phyloP scores from a whole-genome alignment of 768 basidiomycete genomes.

The Tulasnella sp. region DNA sequence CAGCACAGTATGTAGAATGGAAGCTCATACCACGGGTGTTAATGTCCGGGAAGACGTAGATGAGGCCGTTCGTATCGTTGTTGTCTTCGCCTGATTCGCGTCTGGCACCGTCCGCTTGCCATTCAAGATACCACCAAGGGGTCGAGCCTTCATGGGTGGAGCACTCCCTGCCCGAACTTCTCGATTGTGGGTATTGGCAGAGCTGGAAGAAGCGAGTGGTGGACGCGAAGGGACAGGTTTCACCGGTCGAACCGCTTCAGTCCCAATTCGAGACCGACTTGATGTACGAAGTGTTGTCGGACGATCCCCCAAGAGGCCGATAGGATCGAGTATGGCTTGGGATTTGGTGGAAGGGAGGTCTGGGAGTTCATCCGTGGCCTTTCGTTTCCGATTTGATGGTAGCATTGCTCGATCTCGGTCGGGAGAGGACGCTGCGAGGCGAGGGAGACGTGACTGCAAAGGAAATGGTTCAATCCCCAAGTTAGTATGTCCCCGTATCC shows the following conservation, averaged over 20 bases:
- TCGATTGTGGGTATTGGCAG: not conserved
- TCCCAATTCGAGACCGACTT: not conserved
- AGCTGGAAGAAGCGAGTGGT: not conserved
- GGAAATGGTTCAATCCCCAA: not conserved
- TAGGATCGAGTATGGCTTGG: not conserved
- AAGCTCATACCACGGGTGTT: conserved; percentile 11
- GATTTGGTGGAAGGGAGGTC: not conserved
- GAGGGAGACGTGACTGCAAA: conserved; percentile 1
- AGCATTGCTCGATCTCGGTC: not conserved
- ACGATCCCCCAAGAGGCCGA: not conserved
- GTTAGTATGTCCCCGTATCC: too few species aligned
- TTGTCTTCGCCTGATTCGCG: not conserved
- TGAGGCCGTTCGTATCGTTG: not conserved
- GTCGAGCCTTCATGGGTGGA: conserved; percentile 11
- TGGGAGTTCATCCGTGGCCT: conserved; percentile 13
- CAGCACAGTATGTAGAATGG: not conserved
- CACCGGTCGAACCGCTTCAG: not conserved
- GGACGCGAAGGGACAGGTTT: conserved; percentile 1
- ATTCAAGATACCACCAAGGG: conserved; percentile 13
- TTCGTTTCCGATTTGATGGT: not conserved
- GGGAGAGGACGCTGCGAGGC: not conserved
- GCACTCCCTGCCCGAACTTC: conserved; percentile 12
- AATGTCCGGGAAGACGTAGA: not conserved
- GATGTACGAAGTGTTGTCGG: not conserved
- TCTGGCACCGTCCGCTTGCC: conserved; percentile 14